Evolutionary conservation across 805 yeast genomes (phyloP), one percentile per base, ranked within the genome.

Genomic region (Wickerhamomyces canadensis): DNA sequence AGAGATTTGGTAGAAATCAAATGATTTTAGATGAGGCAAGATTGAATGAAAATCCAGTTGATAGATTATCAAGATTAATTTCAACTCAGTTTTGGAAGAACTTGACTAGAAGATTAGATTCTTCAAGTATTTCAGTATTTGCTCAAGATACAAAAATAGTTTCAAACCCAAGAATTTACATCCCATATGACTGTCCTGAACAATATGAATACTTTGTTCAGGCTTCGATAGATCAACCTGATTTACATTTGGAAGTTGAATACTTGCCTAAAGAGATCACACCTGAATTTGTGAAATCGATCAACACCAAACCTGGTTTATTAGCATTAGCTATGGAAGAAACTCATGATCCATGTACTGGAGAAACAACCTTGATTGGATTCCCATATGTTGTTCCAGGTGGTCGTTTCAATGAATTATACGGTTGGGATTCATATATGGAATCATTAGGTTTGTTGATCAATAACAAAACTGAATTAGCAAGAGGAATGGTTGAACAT

Each of bases 371-470:
- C 12, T 49, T 82, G 33, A 66, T 72, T 27, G 86, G 88, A 16
- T 78, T 73, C 52, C 96, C 95, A 0, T 91, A 91, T 59, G 84
- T 86, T 14, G 98, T 91, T 18, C 98, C 98, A 1, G 98, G 98
- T 14, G 98, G 98, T 17, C 69, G 98, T 45, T 91, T 91, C 62
- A 93, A 93, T 63, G 98, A 91, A 62, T 72, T 88, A 41, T 91
- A 93, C 54, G 98, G 98, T 13, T 91, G 98, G 98, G 98, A 91
- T 59, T 87, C 96, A 2, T 91, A 93, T 55, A 84, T 93, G 82
- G 88, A 82, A 55, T 76, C 93, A 0, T 60, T 88, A 18, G 98
- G 98, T 1, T 67, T 93, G 29, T 58, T 93, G 19, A 71, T 74
- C 19, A 83, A 84, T 52, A 74, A 72, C 28, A 70, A 77, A 35